Conservation (phyloP, 352 stramenopile species). For the Phytophthora cactorum region DNA sequence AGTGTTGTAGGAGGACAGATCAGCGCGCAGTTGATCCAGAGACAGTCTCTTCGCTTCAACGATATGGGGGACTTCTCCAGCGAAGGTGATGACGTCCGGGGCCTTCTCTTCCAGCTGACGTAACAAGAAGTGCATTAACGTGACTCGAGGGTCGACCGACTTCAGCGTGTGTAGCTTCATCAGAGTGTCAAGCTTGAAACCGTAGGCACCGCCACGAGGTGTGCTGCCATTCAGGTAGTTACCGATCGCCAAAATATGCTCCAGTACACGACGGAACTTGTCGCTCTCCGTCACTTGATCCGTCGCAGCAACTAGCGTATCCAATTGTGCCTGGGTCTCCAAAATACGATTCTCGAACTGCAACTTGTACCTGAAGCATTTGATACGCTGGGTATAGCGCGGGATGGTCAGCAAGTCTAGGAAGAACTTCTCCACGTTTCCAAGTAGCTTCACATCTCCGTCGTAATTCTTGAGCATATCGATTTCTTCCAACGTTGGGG, state of each 20-base stretch:
- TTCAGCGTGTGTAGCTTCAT: constrained; percentile 90
- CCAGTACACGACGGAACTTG: constrained; percentile 80
- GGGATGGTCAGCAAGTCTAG: constrained; percentile 86
- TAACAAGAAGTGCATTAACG: constrained; percentile 84
- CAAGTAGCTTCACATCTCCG: constrained; percentile 84
- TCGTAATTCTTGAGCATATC: constrained; percentile 93
- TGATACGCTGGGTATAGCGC: constrained; percentile 88
- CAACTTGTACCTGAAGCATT: constrained; percentile 88
- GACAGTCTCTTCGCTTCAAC: constrained; percentile 79
- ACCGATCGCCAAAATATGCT: constrained; percentile 89
- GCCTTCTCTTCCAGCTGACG: constrained; percentile 80
- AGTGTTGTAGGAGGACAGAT: constrained; percentile 84
- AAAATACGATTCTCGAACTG: constrained; percentile 88
- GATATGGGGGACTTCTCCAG: constrained; percentile 81
- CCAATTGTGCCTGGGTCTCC: constrained; percentile 83
- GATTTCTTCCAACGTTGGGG: constrained; percentile 89
- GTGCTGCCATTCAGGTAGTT: constrained; percentile 94
- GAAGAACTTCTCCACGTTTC: constrained; percentile 91
- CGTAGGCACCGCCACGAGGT: constrained; percentile 87
- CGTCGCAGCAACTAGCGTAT: constrained; percentile 81
- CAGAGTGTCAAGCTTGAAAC: constrained; percentile 92
- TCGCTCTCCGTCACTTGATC: constrained; percentile 84
- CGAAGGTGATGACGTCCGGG: constrained; percentile 81
- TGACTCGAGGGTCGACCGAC: constrained; percentile 78
- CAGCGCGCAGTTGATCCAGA: constrained; percentile 81